Evolutionary conservation across 768 basidiomycete species (phyloP).

Genomic region (Phylloporus rhodoxanthus): DNA sequence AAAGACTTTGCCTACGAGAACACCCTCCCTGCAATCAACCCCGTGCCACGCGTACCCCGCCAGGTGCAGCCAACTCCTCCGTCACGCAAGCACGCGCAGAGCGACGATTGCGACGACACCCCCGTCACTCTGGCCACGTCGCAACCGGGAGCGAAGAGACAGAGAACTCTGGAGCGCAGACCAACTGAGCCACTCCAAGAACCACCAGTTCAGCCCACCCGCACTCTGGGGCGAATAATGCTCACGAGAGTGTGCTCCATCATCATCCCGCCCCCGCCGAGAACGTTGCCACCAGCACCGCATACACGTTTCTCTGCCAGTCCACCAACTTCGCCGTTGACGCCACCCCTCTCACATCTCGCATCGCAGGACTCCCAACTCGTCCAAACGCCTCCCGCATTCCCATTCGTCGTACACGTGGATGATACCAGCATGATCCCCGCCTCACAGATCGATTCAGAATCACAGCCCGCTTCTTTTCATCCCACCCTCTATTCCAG

Average conservation of each 20-base stretch:
- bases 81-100: slow-evolving; percentile 35
- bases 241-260: slow-evolving; percentile 15
- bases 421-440: slow-evolving; percentile 30
- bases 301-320: slow-evolving; percentile 12
- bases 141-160: slow-evolving; percentile 16
- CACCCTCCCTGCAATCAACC: slow-evolving; percentile 53
- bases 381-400: slow-evolving; percentile 43
- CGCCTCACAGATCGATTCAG: slow-evolving; percentile 34
- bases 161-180: slow-evolving; percentile 26
- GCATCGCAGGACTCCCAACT: slow-evolving; percentile 33
- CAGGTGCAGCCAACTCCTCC: slow-evolving; percentile 44
- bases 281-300: slow-evolving; percentile 5
- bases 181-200: slow-evolving; percentile 33
- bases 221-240: slow-evolving; percentile 16
- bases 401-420: slow-evolving; percentile 27
- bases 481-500: slow-evolving; percentile 36
- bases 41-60: slow-evolving; percentile 42
- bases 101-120: slow-evolving; percentile 21
- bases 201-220: slow-evolving; percentile 11
- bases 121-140: background rate
- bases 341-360: slow-evolving; percentile 19
- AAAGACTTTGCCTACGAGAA: slow-evolving; percentile 67
- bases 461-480: slow-evolving; percentile 24
- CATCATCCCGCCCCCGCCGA: background rate
- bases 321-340: slow-evolving; percentile 27